Evolutionary conservation across 2,329 filamentous ascomycete genomes (phyloP), one percentile per base, ranked within the genome.

Genomic region (Talaromyces albobiverticillius): DNA sequence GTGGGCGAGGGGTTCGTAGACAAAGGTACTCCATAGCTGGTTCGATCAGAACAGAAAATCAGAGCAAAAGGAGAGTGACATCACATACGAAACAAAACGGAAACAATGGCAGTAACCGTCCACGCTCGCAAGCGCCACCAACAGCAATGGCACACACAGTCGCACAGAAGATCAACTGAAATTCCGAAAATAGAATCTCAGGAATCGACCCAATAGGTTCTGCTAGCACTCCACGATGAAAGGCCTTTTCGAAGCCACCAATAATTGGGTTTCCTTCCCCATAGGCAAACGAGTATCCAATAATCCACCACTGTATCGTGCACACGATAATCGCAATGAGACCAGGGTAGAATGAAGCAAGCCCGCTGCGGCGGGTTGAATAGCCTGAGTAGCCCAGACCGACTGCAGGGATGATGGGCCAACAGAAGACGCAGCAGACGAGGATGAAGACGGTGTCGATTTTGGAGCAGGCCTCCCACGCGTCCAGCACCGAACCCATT

Each of bases 391-490:
- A 80, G 4, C 74, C 78, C 16, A 79, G 73, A 9, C 77, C 77
- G 40, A 80, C 77, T 0, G 78, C 77, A 4, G 77, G 77, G 10
- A 80, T 76, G 57, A 80, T 79, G 1, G 75, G 71, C 77, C 76
- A 79, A 62, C 77, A 80, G 57, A 80, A 76, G 31, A 79, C 75
- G 18, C 71, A 76, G 62, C 77, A 79, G n/a, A 79, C 70, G 7
- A 80, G 68, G 45, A 80, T 71, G 62, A 79, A 79, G 42, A 77
- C 65, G 0, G 79, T 80, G 60, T 81, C 79, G n/a, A 66, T 78
- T 56, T 76, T 74, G 63, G 78, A 74, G 64, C 79, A 81, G 46
- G 73, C 70, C 51, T 79, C 76, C 77, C 78, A 81, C 18, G 75
- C 77, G 38, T 71, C 58, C 36, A 74, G 61, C n/a, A 76, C 67